Evolutionary conservation across 495 filamentous ascomycete species (phyloP), one percentile per base, ranked within the genome.

Genomic region (Xylaria nigripes): DNA sequence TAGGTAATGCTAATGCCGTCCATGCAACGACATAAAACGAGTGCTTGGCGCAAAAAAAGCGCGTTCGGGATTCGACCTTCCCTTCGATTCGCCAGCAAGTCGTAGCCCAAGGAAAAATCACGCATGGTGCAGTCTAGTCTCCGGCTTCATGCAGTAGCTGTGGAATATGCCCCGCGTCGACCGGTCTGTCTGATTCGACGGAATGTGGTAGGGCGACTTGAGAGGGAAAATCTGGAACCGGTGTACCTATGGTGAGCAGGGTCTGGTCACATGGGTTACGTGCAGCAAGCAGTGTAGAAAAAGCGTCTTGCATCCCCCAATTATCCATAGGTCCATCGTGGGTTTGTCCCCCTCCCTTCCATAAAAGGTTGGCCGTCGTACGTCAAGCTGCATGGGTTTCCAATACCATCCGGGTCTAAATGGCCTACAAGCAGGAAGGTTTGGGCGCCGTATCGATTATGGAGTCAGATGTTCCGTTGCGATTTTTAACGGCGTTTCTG

Each of bases 181-280:
- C 53, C 53, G 46, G 53, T 55, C 53, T 36, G 36, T 55, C 24
- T 55, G 46, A 55, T 55, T 55, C 45, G 45, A 55, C 16, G 45
- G 52, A 24, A 44, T 34, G 45, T 25, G 38, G 21, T 3, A 1
- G 49, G 4, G 18, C 8, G 49, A 24, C n/a, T 5, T 41, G 38
- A n/a, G 43, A 36, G 13, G 13, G 32, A 21, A 44, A 47, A 19
- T 45, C 25, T 34, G 19, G 45, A 44, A 61, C 57, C 61, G 61
- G 59, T 66, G 61, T 67, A 48, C 58, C 59, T 47, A 64, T 60
- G 56, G 54, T 55, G 53, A 50, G 45, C 36, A 45, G 43, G 46
- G 54, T 49, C 21, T 42, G 61, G 64, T 67, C 57, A 61, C 64
- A 64, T 63, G 64, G 59, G 59, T 58, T 58, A 59, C 45, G 51